A percentile compares a stretch with the other conserved stretches of the same genome.
phyloP scores from a whole-genome alignment of 768 basidiomycete species.

The Xerocomellus amylosporus region DNA sequence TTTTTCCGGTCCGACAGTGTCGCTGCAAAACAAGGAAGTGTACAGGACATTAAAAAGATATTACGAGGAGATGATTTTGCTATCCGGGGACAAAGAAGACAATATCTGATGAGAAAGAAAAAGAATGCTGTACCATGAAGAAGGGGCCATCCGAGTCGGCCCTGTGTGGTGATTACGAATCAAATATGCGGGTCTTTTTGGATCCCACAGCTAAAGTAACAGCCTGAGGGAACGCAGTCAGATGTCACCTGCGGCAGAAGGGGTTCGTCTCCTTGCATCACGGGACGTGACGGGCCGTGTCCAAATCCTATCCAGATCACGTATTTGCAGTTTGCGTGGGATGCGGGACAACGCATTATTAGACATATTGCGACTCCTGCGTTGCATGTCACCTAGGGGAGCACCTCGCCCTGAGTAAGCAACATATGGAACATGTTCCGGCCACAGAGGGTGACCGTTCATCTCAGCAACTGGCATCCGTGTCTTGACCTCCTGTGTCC shows the following conservation, averaged over 20 bases:
- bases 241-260: slow-evolving; percentile 34
- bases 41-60: slow-evolving; percentile 9
- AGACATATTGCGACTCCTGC: slow-evolving; percentile 12
- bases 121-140: slow-evolving; percentile 7
- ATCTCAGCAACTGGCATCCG: slow-evolving; percentile 4
- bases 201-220: slow-evolving; percentile 8
- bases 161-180: slow-evolving; percentile 12
- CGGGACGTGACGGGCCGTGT: slow-evolving; percentile 21
- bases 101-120: slow-evolving; percentile 2
- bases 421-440: slow-evolving; percentile 4
- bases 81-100: slow-evolving; percentile 6
- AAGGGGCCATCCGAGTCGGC: background rate
- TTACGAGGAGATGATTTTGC: slow-evolving; percentile 2
- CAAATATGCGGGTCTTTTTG: slow-evolving; percentile 4
- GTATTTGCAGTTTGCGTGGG: slow-evolving; percentile 18
- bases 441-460: slow-evolving; percentile 4
- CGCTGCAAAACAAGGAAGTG: slow-evolving; percentile 6
- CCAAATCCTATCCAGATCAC: slow-evolving; percentile 24
- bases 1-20: background rate
- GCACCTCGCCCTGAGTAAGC: background rate
- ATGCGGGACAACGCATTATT: slow-evolving; percentile 14
- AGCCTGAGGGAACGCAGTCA: slow-evolving; percentile 9
- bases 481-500: slow-evolving; percentile 11
- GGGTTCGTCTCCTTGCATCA: slow-evolving; percentile 31
- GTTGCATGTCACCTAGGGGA: slow-evolving; percentile 1